Conservation (phyloP, 1,284 basidiomycete species). For the Hortiboletus rubellus region DNA sequence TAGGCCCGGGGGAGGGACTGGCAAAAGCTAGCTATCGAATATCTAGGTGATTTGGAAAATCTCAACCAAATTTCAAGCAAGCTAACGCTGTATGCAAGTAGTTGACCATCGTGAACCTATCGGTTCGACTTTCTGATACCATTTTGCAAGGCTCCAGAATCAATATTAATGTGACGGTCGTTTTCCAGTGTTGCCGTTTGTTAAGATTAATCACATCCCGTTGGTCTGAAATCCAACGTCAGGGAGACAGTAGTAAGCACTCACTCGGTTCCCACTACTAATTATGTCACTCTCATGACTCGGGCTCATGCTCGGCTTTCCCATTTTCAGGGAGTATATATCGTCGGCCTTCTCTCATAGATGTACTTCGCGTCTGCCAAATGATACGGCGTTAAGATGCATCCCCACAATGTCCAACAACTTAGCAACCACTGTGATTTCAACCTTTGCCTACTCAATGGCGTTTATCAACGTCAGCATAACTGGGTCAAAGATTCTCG, state of each 20-base stretch:
- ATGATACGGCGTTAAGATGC: too few relatives aligned
- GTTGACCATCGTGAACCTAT: neutral
- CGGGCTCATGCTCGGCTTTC: neutral
- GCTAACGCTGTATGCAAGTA: neutral
- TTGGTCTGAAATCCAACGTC: neutral
- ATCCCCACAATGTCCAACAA: neutral
- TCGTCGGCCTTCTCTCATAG: neutral
- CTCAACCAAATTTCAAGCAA: neutral
- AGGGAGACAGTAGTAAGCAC: neutral
- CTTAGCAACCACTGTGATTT: neutral
- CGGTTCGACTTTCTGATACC: neutral
- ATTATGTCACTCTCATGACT: neutral
- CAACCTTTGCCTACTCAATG: neutral
- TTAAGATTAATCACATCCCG: neutral
- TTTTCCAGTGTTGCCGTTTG: neutral
- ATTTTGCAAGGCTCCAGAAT: neutral
- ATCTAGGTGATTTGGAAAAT: too few relatives aligned
- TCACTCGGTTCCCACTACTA: neutral
- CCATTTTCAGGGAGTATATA: neutral
- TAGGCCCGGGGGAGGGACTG: too few relatives aligned
- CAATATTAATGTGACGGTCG: neutral
- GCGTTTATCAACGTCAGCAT: too few relatives aligned
- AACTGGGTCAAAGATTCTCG: too few relatives aligned
- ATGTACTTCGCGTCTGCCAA: neutral
- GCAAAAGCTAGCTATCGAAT: too few relatives aligned